phyloP scores from a whole-genome alignment of 345 rosid species.

The Fremontodendron californicum region DNA sequence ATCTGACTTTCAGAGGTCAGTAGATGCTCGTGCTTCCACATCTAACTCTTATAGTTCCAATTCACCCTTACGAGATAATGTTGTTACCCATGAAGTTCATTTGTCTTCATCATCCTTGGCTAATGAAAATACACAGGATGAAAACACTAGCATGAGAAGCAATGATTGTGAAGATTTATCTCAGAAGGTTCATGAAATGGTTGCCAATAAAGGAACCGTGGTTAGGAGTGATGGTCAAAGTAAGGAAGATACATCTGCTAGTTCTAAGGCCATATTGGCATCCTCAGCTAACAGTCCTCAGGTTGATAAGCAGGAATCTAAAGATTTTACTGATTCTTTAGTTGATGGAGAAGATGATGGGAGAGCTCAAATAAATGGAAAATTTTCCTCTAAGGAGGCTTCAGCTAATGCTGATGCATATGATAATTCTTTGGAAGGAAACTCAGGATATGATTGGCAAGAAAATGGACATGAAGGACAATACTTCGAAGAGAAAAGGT shows the following conservation, averaged over 20 bases:
- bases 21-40: slow-evolving; percentile 31
- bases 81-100: slow-evolving; percentile 17
- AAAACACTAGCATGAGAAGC: slow-evolving; percentile 15
- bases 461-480: slow-evolving; percentile 19
- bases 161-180: slow-evolving; percentile 16
- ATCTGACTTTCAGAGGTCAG: slow-evolving; percentile 39
- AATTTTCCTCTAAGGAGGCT: slow-evolving; percentile 16
- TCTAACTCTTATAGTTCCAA: slow-evolving; percentile 27
- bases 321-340: slow-evolving; percentile 1
- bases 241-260: slow-evolving; percentile 7
- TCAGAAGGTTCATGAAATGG: slow-evolving; percentile 24
- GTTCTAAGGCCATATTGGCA: not conserved
- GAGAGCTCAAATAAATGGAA: slow-evolving; percentile 10
- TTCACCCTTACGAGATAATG: slow-evolving; percentile 18
- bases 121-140: slow-evolving; percentile 27
- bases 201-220: slow-evolving; percentile 8
- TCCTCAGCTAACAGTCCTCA: not conserved
- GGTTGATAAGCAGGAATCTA: slow-evolving; percentile 13
- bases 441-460: slow-evolving; percentile 12
- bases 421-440: slow-evolving; percentile 24
- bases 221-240: not conserved
- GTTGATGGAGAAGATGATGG: slow-evolving; percentile 19
- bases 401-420: slow-evolving; percentile 14
- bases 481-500: slow-evolving; percentile 17
- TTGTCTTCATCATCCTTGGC: slow-evolving; percentile 26